phyloP scores from a whole-genome alignment of 768 basidiomycete species.

The Trametes coccinea region DNA sequence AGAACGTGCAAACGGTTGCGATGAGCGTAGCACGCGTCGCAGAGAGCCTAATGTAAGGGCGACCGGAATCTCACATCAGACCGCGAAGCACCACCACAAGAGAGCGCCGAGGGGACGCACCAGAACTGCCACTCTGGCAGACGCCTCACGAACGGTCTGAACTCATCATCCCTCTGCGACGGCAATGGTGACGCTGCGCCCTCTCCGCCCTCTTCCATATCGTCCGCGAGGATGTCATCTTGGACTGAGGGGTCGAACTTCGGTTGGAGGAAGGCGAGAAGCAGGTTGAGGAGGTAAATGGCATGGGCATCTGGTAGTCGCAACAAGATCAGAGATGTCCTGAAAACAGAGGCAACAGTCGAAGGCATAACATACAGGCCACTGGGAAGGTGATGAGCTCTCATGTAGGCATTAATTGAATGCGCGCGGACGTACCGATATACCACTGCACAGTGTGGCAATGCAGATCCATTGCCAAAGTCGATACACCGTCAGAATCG shows the following conservation, averaged over 20 bases:
- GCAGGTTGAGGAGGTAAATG: constrained; percentile 93
- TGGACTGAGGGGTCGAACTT: constrained; percentile 96
- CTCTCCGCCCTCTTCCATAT: constrained; percentile 90
- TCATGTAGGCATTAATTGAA: neutral
- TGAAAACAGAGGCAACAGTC: neutral
- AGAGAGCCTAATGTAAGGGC: constrained; percentile 64
- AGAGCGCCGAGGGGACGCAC: constrained; percentile 41
- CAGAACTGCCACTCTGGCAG: constrained; percentile 98
- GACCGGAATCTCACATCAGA: too few relatives aligned
- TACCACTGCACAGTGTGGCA: constrained; percentile 65
- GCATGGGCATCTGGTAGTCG: constrained; percentile 72
- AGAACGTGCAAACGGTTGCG: constrained; percentile 78
- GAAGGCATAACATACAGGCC: constrained; percentile 58
- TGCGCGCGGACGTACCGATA: constrained; percentile 62
- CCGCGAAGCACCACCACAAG: neutral
- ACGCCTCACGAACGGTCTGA: constrained; percentile 93
- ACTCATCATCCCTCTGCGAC: constrained; percentile 84
- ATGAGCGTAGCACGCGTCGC: constrained; percentile 87
- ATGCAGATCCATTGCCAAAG: too few relatives aligned
- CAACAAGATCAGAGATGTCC: constrained; percentile 1
- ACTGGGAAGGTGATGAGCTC: constrained; percentile 37
- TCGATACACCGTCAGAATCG: too few relatives aligned
- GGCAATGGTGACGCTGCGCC: constrained; percentile 58
- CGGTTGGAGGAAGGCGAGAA: constrained; percentile 96
- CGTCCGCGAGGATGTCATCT: constrained; percentile 90